phyloP scores from a whole-genome alignment of 257 asterid genomes.

The Solanum gracilifrons region DNA sequence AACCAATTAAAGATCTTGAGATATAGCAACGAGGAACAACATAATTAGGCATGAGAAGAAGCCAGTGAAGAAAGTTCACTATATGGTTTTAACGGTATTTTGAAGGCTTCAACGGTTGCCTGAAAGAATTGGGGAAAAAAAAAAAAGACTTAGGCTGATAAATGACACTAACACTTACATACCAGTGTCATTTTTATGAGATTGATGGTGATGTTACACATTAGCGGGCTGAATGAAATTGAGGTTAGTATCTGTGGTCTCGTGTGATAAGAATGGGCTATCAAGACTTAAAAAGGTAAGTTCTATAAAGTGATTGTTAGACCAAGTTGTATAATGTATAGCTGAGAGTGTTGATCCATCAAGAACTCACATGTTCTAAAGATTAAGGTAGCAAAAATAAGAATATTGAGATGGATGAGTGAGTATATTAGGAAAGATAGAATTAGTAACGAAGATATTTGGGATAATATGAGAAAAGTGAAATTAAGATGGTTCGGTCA shows the following conservation, averaged over 20 bases:
- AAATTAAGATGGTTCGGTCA: no score
- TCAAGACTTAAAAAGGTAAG: no score
- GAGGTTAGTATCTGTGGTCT: not conserved
- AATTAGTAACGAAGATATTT: no score
- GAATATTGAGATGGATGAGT: not conserved
- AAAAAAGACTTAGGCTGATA: not conserved
- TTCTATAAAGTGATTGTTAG: not conserved
- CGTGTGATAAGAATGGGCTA: no score
- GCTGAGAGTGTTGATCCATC: not conserved
- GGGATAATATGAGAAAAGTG: no score
- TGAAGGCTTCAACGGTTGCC: not conserved
- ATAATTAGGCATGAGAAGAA: not conserved
- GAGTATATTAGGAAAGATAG: not conserved
- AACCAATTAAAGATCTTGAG: slow-evolving; percentile 6
- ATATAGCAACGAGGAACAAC: not conserved
- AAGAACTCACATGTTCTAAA: no score
- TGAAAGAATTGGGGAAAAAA: not conserved
- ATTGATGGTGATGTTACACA: not conserved
- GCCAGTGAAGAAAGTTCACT: not conserved
- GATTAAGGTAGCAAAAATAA: no score
- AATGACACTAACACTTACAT: not conserved
- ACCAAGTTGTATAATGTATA: no score
- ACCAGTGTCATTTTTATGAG: not conserved
- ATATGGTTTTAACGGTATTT: not conserved
- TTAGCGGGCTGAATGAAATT: not conserved